Base-by-base conservation (phyloP, 2,329 filamentous ascomycete genomes). In the Teratosphaeria epicoccoides region DNA sequence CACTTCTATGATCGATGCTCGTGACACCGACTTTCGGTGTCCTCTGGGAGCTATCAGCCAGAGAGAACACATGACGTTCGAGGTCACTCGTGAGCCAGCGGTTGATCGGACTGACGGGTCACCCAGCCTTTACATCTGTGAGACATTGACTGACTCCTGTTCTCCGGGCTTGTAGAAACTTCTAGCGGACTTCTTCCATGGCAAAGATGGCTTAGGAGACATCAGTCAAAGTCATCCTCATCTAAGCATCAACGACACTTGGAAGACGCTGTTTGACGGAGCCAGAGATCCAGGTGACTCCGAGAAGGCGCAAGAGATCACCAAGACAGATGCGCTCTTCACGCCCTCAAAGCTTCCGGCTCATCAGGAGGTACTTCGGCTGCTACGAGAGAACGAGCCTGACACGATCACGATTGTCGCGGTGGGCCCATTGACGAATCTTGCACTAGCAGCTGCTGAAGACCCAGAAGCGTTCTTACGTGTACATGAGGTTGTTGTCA, bases 341-440 rank as follows among this genome's bases (percentile, higher is more conserved):
- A 84, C 76, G 2, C 83, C 90, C 0, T 95, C 88, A 17, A 82
- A 82, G 61, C 71, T 73, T 4, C 81, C 82, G 1, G 82, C 90
- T 0, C 84, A 95, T 69, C 79, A 86, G 67, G 89, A 95, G 70
- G 97, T 98, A 48, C 79, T 98, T n/a, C 82, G 86, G 24, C 76
- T 95, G 46, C 78, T 98, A 20, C 78, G 77, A 51, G 86, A 93
- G 62, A 89, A 93, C 63, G 88, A 90, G 6, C 77, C 78, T 4
- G 83, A 89, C 64, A 93, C 87, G 1, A 82, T 98, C 61, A 90
- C 86, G n/a, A 87, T 98, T 64, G 82, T 95, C 33, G 87, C 87
- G 23, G 77, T 97, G 47, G 93, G 93, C 0, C 93, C 93, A 1
- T 73, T 97, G 60, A 97, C 93, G n/a, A 98, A 95, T 66, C 73